phyloP scores from a whole-genome alignment of 2,329 filamentous ascomycete genomes.

The Coleophoma eucalyptorum region DNA sequence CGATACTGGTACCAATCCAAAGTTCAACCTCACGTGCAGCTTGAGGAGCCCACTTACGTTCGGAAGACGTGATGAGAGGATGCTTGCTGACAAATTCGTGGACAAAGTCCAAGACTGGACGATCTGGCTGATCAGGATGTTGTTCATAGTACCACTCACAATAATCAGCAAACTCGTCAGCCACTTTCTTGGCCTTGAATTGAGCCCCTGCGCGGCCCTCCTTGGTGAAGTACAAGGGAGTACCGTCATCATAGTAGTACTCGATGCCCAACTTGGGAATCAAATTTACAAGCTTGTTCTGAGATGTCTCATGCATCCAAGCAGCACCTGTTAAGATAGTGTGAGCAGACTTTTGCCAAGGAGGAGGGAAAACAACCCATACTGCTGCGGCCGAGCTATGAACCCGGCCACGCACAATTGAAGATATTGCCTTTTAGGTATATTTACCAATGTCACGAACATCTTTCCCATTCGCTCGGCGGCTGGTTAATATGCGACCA shows the following conservation, averaged over 20 bases:
- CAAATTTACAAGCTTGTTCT: constrained; percentile 38
- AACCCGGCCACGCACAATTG: constrained; percentile 24
- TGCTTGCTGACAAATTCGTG: constrained; percentile 35
- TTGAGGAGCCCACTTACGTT: constrained; percentile 38
- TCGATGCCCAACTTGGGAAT: constrained; percentile 36
- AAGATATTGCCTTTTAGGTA: constrained; percentile 28
- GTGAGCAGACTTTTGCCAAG: constrained; percentile 19
- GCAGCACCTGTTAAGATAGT: constrained; percentile 31
- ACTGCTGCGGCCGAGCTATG: constrained; percentile 22
- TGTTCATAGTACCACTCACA: constrained; percentile 35
- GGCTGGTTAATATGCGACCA: constrained; percentile 39
- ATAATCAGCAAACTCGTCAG: constrained; percentile 39
- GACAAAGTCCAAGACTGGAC: constrained; percentile 33
- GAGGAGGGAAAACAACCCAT: constrained; percentile 24
- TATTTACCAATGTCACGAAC: constrained; percentile 35
- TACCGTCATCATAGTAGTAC: constrained; percentile 40
- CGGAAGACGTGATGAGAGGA: constrained; percentile 35
- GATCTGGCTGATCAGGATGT: constrained; percentile 35
- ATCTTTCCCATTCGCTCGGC: constrained; percentile 28
- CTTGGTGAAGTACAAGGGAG: constrained; percentile 36
- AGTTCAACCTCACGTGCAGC: constrained; percentile 38
- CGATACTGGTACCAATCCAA: constrained; percentile 37
- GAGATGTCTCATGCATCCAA: constrained; percentile 41
- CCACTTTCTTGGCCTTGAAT: constrained; percentile 42
- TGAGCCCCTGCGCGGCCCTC: constrained; percentile 37